These are phyloP conservation scores for Melaleuca alternifolia DNA, from an alignment of 345 rosid species.

Conservation along the genomic window DNA sequence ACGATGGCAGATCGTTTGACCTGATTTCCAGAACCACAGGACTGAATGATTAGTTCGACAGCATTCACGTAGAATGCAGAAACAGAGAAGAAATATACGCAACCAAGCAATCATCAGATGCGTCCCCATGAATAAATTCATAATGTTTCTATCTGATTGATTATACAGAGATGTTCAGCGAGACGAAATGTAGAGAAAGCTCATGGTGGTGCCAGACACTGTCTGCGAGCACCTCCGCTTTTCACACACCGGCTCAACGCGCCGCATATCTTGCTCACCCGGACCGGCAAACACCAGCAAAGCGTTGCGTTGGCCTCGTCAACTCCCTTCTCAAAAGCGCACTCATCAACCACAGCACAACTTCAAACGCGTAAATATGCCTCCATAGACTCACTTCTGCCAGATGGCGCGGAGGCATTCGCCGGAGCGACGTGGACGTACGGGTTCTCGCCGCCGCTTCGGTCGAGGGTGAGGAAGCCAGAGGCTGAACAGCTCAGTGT, in stretches of 20 bases:
- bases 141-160: neutral
- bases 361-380: neutral
- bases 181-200: neutral
- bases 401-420: neutral
- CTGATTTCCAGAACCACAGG: neutral
- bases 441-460: neutral
- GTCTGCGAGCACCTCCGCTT: neutral
- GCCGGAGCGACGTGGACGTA: neutral
- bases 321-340: no score
- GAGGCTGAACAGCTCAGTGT: neutral
- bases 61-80: neutral
- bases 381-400: neutral
- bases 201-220: neutral
- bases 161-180: neutral
- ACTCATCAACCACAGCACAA: neutral
- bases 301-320: neutral
- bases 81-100: neutral
- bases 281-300: neutral
- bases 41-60: neutral
- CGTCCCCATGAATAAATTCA: neutral
- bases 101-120: neutral
- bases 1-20: no score
- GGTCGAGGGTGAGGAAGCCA: neutral
- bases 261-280: constrained; percentile 15
- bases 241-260: constrained; percentile 32